Evolutionary conservation across 305 asterid genomes (phyloP).

Genomic region (Solanum aculeatissimum): DNA sequence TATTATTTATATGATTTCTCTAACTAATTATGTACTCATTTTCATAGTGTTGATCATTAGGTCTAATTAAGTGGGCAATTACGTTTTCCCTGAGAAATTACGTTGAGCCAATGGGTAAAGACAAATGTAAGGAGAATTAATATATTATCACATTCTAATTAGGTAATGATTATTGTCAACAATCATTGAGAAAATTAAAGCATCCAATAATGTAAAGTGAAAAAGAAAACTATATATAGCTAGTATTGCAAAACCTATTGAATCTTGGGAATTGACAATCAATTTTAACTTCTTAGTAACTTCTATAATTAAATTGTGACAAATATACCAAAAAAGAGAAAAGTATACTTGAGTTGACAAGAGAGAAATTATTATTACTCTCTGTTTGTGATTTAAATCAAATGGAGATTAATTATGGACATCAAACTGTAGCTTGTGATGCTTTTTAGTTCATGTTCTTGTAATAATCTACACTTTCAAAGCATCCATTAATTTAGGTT

Average conservation of each 20-base stretch:
- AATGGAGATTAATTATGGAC: neutral
- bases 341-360: neutral
- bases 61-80: neutral
- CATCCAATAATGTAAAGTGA: slow-evolving; percentile 15
- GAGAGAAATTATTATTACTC: neutral
- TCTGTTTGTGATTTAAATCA: neutral
- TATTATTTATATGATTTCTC: neutral
- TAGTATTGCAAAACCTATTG: neutral
- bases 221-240: neutral
- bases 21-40: neutral
- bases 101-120: neutral
- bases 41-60: neutral
- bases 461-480: neutral
- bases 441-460: neutral
- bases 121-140: neutral
- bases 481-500: neutral
- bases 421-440: neutral
- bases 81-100: neutral
- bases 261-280: neutral
- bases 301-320: neutral
- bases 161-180: slow-evolving; percentile 15
- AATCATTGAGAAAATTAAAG: slow-evolving; percentile 6
- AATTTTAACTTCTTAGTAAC: neutral
- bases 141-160: slow-evolving; percentile 1
- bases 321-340: neutral